Base-by-base conservation (phyloP, 2,329 filamentous ascomycete species). In the Lasiodiplodia sp. region DNA sequence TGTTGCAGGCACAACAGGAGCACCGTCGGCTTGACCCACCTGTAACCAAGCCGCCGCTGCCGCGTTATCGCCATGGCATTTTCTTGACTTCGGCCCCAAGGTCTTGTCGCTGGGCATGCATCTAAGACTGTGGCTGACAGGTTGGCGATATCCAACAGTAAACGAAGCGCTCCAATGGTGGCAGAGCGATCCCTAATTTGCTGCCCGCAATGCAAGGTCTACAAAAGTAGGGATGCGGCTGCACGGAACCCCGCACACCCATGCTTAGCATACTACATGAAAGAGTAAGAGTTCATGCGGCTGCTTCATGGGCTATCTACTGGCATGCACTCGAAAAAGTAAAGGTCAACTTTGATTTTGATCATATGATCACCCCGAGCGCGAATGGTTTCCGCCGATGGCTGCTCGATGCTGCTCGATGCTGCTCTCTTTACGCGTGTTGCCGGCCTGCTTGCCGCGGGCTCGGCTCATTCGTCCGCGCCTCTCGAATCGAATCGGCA, bases 221-320 rank as follows among this genome's bases (percentile, higher is more conserved):
- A 23, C 18, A 28, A 10, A 52, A 16, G 60, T 52, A 52, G 28
- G 60, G 60, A 25, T 64, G 47, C 47, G n/a, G 60, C 47, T 52
- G 47, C 60, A 64, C 40, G 31, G 18, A n/a, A 51, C 58, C 21
- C 58, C 12, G 11, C 25, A 23, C 25, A 63, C n/a, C 58, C 44
- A 38, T 64, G 60, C 60, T 28, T n/a, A 18, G 31, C 40, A 49
- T 44, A 49, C 49, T 51, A 51, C 40, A 18, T 21, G 28, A 52
- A 52, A 49, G 60, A 64, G 28, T 10, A 52, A 21, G 47, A 31
- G 60, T 64, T 64, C 60, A 64, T 64, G 60, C 60, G 47, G 60
- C 60, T 52, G n/a, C 60, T 64, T 37, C 28, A 6, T 63, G 28
- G 37, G 11, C 18, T 52, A 18, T 34, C 60, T 18, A 51, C 47